Evolutionary conservation across 257 asterid species (phyloP), one percentile per base, ranked within the genome.

Genomic region (Fraxinus americana): DNA sequence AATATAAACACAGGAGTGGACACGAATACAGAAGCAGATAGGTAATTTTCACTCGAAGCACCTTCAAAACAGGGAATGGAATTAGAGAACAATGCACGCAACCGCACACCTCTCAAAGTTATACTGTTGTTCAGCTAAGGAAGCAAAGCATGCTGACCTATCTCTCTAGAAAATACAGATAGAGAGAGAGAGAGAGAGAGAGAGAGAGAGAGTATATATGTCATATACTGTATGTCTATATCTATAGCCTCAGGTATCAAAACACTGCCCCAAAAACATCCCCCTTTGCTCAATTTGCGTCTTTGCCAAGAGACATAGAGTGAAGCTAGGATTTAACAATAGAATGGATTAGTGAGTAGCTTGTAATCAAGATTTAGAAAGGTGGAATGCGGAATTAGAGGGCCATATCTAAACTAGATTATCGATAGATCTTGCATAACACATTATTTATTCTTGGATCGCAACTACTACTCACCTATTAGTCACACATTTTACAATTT

Each of bases 91-190:
- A 75, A 75, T 52, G 71, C 83, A 79, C 87, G 88, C 91, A 89
- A 87, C 80, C 83, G 82, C 75, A 63, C 76, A 21, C 43, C 75
- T 67, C 76, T 75, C 23, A 39, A 63, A 74, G 9, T 84, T 65
- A 77, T 61, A 68, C 43, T 39, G 34, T 83, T 68, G 77, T 84
- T 85, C 34, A 70, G 89, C 79, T 79, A 71, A 75, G 66, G 79
- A 80, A 90, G 90, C 90, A 87, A 88, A 83, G 88, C 86, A 81
- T 87, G 91, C 87, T 83, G 77, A 65, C 83, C 76, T 63, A 70
- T 82, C 75, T 72, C 67, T 74, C 74, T 69, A 27, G 23, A 65
- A 76, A 19, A 36, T 9, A 69, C 5, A 61, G 68, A 57, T 21
- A 79, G 54, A 79, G 72, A 70, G 57, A 72, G 70, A 76, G 73